Evolutionary conservation across 1,284 basidiomycete species (phyloP), one percentile per base, ranked within the genome.

Genomic region (Bondarzewia mesenterica): DNA sequence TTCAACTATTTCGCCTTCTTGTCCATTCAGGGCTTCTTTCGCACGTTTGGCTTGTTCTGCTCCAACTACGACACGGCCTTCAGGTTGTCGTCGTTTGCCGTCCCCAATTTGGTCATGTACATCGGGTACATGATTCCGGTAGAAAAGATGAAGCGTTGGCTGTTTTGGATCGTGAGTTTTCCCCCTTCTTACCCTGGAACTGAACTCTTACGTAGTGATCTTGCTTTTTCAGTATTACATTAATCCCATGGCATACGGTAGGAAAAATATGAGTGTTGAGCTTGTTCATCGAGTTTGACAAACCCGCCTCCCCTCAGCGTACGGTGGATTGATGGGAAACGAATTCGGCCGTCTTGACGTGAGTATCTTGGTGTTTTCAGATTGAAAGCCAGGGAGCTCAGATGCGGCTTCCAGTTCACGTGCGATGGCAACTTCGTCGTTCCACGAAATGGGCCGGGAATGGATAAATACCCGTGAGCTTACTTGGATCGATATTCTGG

Each of bases 91-190:
- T 73, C 74, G 8, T 78, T 85, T 66, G 82, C 84, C 65, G 68
- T 85, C 41, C 72, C 77, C 40, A 85, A 75, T 63, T 83, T 79
- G 73, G 68, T 75, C 53, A 72, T 73, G 63, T 86, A 84, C 55
- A 71, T 72, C 14, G 87, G 87, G 2, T 90, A 89, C 61, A 80
- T 85, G 50, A 78, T 89, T 53, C 85, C 85, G 1, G 74, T 82
- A 7, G 74, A 76, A 54, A 71, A 77, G 50, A 92, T 94, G 89
- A 86, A 90, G 62, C 70, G 87, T 46, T 94, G 90, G 90, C 63
- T 93, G 15, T 90, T 88, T 71, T 93, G 90, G 89, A 80, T 91
- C 40, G 81, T 82, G 57, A 59, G 75, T 71, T 3, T 2, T 7
- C 20, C 21, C 7, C 25, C 8, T 22, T 8, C 36, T 44, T 27